Percentiles rank a stretch among this genome's conserved stretches.
phyloP scores from a whole-genome alignment of 139 green algal species.

The Tetradesmus lagerheimii region DNA sequence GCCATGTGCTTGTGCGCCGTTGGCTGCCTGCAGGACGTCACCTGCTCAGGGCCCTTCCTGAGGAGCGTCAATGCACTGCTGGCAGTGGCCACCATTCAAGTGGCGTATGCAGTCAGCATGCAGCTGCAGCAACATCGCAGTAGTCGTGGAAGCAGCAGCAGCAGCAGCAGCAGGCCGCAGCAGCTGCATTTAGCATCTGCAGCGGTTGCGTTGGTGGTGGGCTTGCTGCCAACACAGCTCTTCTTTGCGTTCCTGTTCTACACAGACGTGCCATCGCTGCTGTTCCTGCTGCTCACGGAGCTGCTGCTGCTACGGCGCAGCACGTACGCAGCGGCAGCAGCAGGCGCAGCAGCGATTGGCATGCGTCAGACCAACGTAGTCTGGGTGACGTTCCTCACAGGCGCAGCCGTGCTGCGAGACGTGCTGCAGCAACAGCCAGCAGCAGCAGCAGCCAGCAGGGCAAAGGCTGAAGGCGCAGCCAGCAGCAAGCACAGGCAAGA shows the following conservation, averaged over 20 bases:
- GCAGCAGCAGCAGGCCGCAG: conserved; percentile 20
- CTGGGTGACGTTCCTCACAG: conserved; percentile 85
- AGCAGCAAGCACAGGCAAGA: conserved; percentile 16
- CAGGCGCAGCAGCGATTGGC: conserved; percentile 66
- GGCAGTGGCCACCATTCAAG: conserved; percentile 57
- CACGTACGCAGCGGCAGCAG: conserved; percentile 26
- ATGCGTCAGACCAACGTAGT: conserved; percentile 96
- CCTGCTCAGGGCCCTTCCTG: conserved; percentile 71
- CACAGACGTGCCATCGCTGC: conserved; percentile 87
- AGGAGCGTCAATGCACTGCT: conserved; percentile 75
- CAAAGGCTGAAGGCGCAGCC: not conserved
- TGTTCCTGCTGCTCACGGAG: conserved; percentile 71
- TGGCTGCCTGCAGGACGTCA: conserved; percentile 23
- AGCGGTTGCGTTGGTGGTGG: conserved; percentile 34
- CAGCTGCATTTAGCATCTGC: not conserved
- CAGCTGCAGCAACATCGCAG: conserved; percentile 52
- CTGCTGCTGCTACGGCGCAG: conserved; percentile 30
- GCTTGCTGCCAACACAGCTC: conserved; percentile 85
- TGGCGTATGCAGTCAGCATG: conserved; percentile 47
- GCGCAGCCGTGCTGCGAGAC: conserved; percentile 39
- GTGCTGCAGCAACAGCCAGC: not conserved
- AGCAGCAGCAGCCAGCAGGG: conserved; percentile 6
- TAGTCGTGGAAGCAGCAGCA: conserved; percentile 27
- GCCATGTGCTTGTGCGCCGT: not conserved
- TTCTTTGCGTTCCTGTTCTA: conserved; percentile 96